Evolutionary conservation across 169 alveolate genomes (phyloP).

Genomic region (Plasmodium relictum): DNA sequence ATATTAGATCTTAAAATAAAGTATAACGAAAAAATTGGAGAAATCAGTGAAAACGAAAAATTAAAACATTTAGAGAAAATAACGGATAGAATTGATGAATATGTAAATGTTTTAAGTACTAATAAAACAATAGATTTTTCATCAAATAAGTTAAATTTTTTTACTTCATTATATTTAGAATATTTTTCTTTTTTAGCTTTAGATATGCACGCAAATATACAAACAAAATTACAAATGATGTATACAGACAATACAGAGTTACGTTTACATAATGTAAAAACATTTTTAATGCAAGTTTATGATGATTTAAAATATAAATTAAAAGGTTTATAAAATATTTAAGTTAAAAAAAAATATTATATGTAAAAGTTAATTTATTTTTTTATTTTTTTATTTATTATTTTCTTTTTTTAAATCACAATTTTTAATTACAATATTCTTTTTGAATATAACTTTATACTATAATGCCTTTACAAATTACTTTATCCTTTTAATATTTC

Average conservation of each 20-base stretch:
- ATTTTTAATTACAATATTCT: too few relatives aligned
- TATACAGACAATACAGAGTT: slow-evolving; percentile 63
- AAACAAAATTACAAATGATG: slow-evolving; percentile 68
- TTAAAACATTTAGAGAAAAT: slow-evolving; percentile 60
- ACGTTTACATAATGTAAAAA: slow-evolving; percentile 44
- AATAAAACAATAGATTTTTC: slow-evolving; percentile 52
- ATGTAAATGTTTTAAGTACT: slow-evolving; percentile 42
- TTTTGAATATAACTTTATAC: too few relatives aligned
- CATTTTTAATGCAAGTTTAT: slow-evolving; percentile 42
- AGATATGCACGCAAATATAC: slow-evolving; percentile 59
- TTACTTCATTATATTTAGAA: slow-evolving; percentile 59
- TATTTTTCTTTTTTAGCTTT: slow-evolving; percentile 52
- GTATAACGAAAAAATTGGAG: slow-evolving; percentile 62
- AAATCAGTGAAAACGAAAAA: slow-evolving; percentile 50
- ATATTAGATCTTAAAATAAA: slow-evolving; percentile 57
- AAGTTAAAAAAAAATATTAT: not conserved
- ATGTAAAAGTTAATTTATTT: not conserved
- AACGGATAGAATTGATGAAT: slow-evolving; percentile 60
- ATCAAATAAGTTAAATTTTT: slow-evolving; percentile 21
- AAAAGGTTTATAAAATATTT: slow-evolving; percentile 26
- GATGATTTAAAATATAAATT: slow-evolving; percentile 38
- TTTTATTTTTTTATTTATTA: too few relatives aligned
- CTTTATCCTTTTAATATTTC: too few relatives aligned
- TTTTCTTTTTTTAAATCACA: too few relatives aligned
- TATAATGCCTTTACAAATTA: too few relatives aligned